Evolutionary conservation across 192 early-diverging fungal genomes (phyloP), one percentile per base, ranked within the genome.

Genomic region (Coemansia sp.): DNA sequence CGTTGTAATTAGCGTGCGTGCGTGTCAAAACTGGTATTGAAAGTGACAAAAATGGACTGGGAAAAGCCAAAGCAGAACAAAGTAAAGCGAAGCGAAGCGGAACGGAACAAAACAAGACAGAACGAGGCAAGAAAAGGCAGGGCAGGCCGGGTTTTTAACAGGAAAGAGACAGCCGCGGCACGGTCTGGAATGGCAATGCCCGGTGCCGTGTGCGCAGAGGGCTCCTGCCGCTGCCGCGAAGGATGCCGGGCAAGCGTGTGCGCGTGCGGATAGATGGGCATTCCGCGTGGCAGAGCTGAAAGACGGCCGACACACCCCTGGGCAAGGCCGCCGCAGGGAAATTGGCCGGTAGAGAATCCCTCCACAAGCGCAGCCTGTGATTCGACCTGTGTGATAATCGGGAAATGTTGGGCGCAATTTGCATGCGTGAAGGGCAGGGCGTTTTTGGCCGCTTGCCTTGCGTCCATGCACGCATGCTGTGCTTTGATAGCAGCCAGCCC

Each of bases 131-230:
- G 33, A 56, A 55, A 38, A 55, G 38, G 57, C 46, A 51, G 28
- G 58, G 30, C 55, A 40, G 44, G 48, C 46, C 67, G 49, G 56
- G 60, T 54, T 62, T 69, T 49, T 69, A 69, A 69, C 67, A 69
- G 60, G 67, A 62, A 62, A 62, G 43, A 25, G 48, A 23, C 48
- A 53, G 50, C 14, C n/a, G 50, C 50, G 29, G 50, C 12, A 10
- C 27, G 27, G 50, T 8, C 18, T 31, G 31, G 52, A 9, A 16
- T 35, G 52, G 52, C 54, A 7, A 8, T 35, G 54, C 19, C 12
- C 29, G 42, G 38, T 42, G 42, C 22, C 56, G 42, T 42, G 24
- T 16, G 29, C n/a, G 27, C 42, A 43, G 56, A 9, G 21, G 21
- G 12, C 29, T 38, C 21, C 18, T 46, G 44, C 19, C 21, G 44